Percentiles rank a stretch among this genome's conserved stretches.
Conservation (phyloP, 2,329 filamentous ascomycete genomes). For the Geosmithia morbida region DNA sequence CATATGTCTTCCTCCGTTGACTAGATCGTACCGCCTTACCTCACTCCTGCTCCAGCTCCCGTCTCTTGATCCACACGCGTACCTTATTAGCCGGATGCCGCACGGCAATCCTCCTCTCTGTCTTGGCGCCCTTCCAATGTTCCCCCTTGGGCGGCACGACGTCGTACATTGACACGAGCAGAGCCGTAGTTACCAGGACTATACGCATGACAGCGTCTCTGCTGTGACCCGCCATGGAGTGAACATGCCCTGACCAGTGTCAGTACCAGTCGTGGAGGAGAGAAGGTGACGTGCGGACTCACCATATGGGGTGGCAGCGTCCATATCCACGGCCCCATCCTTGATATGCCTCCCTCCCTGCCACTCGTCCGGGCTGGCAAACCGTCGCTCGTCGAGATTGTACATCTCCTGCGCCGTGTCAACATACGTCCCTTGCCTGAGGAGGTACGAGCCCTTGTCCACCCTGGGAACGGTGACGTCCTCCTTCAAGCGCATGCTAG, state of each 20-base stretch:
- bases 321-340: slow-evolving; percentile 3
- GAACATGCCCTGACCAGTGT: background rate
- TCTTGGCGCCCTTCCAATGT: slow-evolving; percentile 11
- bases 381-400: slow-evolving; percentile 17
- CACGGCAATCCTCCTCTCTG: slow-evolving; percentile 11
- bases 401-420: slow-evolving; percentile 18
- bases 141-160: slow-evolving; percentile 13
- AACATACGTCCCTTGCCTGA: slow-evolving; percentile 19
- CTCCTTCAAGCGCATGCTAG: slow-evolving; percentile 14
- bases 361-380: slow-evolving; percentile 19
- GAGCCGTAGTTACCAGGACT: slow-evolving; percentile 16
- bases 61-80: slow-evolving; percentile 18
- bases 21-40: background rate
- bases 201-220: background rate
- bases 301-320: background rate
- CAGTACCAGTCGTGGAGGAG: no score
- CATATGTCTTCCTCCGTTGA: no score
- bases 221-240: background rate
- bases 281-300: no score
- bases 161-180: slow-evolving; percentile 21
- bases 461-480: slow-evolving; percentile 15
- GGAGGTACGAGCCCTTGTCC: slow-evolving; percentile 11
- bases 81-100: slow-evolving; percentile 11
- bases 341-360: slow-evolving; percentile 16
- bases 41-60: slow-evolving; percentile 3